Evolutionary conservation across 202 grass and related monocot species (phyloP).

Genomic region (Musa balbisiana): DNA sequence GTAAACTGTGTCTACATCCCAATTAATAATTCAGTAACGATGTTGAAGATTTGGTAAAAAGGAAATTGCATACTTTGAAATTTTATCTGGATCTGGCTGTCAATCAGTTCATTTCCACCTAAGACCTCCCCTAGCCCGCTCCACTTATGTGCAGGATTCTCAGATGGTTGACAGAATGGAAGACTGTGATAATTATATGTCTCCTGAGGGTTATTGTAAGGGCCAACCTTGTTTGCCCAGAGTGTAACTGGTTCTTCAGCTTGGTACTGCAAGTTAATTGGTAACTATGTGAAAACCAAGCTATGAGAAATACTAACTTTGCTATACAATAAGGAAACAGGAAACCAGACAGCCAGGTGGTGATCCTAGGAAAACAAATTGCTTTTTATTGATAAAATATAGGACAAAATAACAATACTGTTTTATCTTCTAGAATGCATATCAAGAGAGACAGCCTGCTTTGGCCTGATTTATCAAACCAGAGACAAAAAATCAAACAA

Average conservation of each 20-base stretch:
- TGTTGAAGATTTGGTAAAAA: not conserved
- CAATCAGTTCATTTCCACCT: conserved; percentile 86
- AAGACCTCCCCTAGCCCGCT: conserved; percentile 88
- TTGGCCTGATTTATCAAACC: not conserved
- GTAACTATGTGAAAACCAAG: not conserved
- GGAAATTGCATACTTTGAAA: conserved; percentile 41
- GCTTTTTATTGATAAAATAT: too few species aligned
- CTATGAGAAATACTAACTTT: not conserved
- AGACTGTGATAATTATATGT: conserved; percentile 97
- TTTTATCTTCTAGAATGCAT: too few species aligned
- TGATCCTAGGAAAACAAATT: too few species aligned
- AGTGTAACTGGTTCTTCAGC: conserved; percentile 54
- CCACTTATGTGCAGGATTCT: conserved; percentile 88
- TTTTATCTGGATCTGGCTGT: conserved; percentile 83
- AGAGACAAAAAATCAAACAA: not conserved
- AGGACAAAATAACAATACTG: too few species aligned
- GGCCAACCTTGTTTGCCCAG: conserved; percentile 97
- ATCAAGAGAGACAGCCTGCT: not conserved
- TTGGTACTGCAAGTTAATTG: conserved; percentile 46
- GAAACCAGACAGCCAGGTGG: not conserved
- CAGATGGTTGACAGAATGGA: conserved; percentile 73
- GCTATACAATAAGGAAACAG: not conserved
- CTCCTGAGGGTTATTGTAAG: conserved; percentile 93
- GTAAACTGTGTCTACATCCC: too few species aligned
- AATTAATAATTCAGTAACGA: not conserved